Percentiles rank a stretch among this genome's conserved stretches.
These are phyloP conservation scores for Cystodermella granulosa DNA, from an alignment of 1,284 basidiomycete species.

Conservation along the genomic window DNA sequence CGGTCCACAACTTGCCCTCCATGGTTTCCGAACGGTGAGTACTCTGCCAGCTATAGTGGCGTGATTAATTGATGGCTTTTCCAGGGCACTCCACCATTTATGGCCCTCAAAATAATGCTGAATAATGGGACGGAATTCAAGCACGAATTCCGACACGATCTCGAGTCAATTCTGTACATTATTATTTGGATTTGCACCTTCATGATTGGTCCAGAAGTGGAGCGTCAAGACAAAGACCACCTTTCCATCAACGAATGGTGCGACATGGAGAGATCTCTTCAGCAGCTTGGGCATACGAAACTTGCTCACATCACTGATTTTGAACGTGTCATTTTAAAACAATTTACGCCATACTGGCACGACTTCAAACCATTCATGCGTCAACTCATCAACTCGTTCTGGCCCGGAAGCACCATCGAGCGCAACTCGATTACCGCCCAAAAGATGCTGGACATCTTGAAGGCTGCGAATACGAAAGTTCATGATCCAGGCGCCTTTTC, in stretches of 20 bases:
- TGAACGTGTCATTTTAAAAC: neutral
- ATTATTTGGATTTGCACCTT: neutral
- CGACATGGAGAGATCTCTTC: neutral
- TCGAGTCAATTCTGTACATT: neutral
- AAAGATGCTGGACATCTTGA: neutral
- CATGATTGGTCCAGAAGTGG: neutral
- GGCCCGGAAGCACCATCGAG: neutral
- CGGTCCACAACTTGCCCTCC: neutral
- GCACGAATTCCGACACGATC: neutral
- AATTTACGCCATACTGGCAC: neutral
- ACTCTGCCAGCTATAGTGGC: no score
- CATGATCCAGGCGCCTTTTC: no score
- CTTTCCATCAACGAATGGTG: neutral
- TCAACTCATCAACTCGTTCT: neutral
- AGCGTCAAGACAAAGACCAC: neutral
- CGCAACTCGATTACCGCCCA: neutral
- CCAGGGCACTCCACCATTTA: neutral
- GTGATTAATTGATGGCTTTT: no score
- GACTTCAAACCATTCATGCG: neutral
- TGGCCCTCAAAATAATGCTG: neutral
- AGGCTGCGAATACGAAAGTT: neutral
- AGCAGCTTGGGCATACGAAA: neutral
- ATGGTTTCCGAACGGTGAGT: neutral
- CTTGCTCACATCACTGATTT: neutral
- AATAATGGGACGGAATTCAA: neutral